Evolutionary conservation across 2,329 filamentous ascomycete species (phyloP), one percentile per base, ranked within the genome.

Genomic region (Coleophoma cylindrospora): DNA sequence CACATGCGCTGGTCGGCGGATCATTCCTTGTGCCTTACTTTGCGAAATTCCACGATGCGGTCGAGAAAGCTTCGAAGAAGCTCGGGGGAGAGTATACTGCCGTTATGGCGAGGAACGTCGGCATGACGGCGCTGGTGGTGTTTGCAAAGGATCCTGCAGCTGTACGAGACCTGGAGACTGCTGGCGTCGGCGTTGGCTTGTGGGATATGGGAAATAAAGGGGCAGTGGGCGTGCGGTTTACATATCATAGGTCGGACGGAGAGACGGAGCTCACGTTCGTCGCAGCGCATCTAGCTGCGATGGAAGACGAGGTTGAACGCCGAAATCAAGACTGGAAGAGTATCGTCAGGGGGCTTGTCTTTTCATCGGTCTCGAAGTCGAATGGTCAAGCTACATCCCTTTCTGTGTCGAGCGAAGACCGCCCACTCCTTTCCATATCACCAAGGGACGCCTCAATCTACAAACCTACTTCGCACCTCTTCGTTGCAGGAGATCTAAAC

Each of bases 201-300:
- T 85, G 84, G 51, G 86, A 92, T 45, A 94, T 96, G 86, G 94
- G 91, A 14, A 96, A 96, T 68, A 99, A 99, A 70, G 94, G 92
- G 32, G 92, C 91, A 3, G 87, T 95, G 1, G 94, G 87, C 0
- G 75, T 92, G 53, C 78, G 91, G 34, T 69, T 94, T 40, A 76
- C 81, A 13, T 86, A 89, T 60, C 62, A 68, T 6, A 61, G 56
- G 32, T 57, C 55, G 10, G 60, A 59, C 17, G 63, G 55, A 45
- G 72, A 72, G 4, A 79, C 86, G 22, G 81, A 88, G 60, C 67
- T 96, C 49, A 96, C 90, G 0, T 94, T 97, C 65, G 84, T 95
- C 38, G 84, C 89, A 37, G 89, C 91, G 12, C 94, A 99, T 68
- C 74, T 97, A 50, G 89, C 91, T 0, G 87, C 92, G 7, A 89